Evolutionary conservation across 176 grass and related monocot genomes (phyloP).

Genomic region (Phoenix dactylifera): DNA sequence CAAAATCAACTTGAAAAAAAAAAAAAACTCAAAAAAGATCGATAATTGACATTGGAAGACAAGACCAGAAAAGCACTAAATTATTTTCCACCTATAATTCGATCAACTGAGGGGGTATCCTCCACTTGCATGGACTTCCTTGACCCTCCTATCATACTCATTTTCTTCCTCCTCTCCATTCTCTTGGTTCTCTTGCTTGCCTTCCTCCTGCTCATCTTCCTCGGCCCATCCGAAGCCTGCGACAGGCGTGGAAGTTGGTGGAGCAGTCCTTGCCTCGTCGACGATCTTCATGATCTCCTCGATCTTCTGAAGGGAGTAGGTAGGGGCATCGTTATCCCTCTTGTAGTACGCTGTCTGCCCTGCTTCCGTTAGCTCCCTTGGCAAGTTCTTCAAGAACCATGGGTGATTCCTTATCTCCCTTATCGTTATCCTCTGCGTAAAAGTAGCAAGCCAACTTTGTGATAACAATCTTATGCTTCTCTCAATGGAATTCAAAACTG

Average conservation of each 20-base stretch:
- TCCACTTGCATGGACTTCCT: slow-evolving; percentile 59
- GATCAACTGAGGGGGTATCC: slow-evolving; percentile 42
- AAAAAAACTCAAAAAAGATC: no score
- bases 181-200: slow-evolving; percentile 34
- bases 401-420: slow-evolving; percentile 83
- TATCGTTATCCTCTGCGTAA: slow-evolving; percentile 69
- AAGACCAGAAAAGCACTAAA: no score
- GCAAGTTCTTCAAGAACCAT: slow-evolving; percentile 93
- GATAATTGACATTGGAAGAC: no score
- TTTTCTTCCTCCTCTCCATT: slow-evolving; percentile 42
- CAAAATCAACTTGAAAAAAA: no score
- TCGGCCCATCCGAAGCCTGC: slow-evolving; percentile 43
- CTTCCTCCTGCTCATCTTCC: slow-evolving; percentile 64
- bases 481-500: no score
- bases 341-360: slow-evolving; percentile 80
- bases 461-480: no score
- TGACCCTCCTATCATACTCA: slow-evolving; percentile 67
- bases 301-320: slow-evolving; percentile 58
- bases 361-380: slow-evolving; percentile 57
- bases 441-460: not conserved
- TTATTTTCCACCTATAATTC: no score
- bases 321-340: slow-evolving; percentile 36
- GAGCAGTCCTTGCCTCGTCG: slow-evolving; percentile 38
- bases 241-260: slow-evolving; percentile 34
- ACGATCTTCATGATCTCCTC: slow-evolving; percentile 89